Evolutionary conservation across 768 basidiomycete species (phyloP).

Genomic region (Udeniomyces megalosporus): DNA sequence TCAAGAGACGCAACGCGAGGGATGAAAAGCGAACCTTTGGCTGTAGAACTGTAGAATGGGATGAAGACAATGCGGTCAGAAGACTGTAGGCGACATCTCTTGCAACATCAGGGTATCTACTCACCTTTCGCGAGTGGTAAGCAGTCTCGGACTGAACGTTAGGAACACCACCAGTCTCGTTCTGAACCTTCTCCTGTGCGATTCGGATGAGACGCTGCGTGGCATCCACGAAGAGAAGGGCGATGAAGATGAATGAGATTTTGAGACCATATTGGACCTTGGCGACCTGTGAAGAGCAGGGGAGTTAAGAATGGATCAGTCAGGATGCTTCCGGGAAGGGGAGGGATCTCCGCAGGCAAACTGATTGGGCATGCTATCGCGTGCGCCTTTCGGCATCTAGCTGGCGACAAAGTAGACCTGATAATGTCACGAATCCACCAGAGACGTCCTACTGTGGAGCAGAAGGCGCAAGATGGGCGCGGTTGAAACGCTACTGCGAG

Average conservation of each 20-base stretch:
- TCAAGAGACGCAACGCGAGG: not conserved
- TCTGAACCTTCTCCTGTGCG: constrained; percentile 24
- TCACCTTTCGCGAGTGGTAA: constrained; percentile 11
- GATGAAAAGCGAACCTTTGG: not conserved
- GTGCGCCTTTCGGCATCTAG: too few relatives aligned
- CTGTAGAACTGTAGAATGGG: not conserved
- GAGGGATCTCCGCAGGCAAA: too few relatives aligned
- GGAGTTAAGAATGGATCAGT: too few relatives aligned
- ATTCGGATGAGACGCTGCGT: constrained; percentile 73
- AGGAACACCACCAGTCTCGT: not conserved
- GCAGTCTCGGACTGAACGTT: constrained; percentile 7
- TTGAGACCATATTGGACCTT: constrained; percentile 21
- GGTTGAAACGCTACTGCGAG: too few relatives aligned
- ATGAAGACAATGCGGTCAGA: too few relatives aligned
- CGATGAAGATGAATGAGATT: constrained; percentile 45
- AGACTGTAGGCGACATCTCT: too few relatives aligned
- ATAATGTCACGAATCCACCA: too few relatives aligned
- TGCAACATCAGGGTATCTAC: not conserved
- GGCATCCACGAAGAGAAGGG: constrained; percentile 74
- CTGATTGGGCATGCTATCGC: too few relatives aligned
- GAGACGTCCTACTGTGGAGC: too few relatives aligned
- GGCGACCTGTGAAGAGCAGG: constrained; percentile 13
- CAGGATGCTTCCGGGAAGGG: too few relatives aligned
- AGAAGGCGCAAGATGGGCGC: too few relatives aligned
- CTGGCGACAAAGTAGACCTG: too few relatives aligned